phyloP scores from a whole-genome alignment of 805 yeast species.

The Wickerhamomyces canadensis region DNA sequence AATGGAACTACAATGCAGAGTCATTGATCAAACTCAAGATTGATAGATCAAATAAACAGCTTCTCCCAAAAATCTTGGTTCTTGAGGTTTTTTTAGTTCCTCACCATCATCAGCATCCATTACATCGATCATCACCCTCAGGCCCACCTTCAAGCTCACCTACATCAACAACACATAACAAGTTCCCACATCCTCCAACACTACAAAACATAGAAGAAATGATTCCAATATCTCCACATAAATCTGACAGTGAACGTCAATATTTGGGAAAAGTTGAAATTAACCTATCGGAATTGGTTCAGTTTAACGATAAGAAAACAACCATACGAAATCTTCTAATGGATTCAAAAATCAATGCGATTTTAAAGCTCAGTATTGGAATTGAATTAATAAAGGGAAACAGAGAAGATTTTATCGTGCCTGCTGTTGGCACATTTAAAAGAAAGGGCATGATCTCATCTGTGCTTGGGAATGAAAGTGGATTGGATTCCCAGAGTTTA shows the following conservation, averaged over 20 bases:
- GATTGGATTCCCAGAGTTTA: not conserved
- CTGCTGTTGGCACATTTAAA: conserved; percentile 24
- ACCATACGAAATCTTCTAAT: conserved; percentile 65
- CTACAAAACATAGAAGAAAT: conserved; percentile 2
- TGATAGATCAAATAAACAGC: conserved; percentile 26
- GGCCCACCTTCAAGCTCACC: not conserved
- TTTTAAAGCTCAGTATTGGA: conserved; percentile 55
- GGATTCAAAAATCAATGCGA: conserved; percentile 78
- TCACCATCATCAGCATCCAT: conserved; percentile 6
- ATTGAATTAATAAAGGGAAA: conserved; percentile 41
- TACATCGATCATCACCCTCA: conserved; percentile 5
- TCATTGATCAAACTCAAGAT: conserved; percentile 36
- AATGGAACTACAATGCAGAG: conserved; percentile 37
- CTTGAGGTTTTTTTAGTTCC: conserved; percentile 41
- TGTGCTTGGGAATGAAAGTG: not conserved
- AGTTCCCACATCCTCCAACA: not conserved
- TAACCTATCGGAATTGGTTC: conserved; percentile 67
- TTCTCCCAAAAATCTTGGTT: conserved; percentile 31
- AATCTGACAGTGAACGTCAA: conserved; percentile 20
- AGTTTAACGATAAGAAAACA: conserved; percentile 33
- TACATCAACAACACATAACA: too few species aligned
- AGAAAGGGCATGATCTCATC: not conserved
- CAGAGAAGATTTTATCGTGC: conserved; percentile 35
- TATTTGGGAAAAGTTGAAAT: conserved; percentile 64
- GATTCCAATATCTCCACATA: conserved; percentile 3